Evolutionary conservation across 305 asterid species (phyloP), one percentile per base, ranked within the genome.

Genomic region (Fraxinus albicans): DNA sequence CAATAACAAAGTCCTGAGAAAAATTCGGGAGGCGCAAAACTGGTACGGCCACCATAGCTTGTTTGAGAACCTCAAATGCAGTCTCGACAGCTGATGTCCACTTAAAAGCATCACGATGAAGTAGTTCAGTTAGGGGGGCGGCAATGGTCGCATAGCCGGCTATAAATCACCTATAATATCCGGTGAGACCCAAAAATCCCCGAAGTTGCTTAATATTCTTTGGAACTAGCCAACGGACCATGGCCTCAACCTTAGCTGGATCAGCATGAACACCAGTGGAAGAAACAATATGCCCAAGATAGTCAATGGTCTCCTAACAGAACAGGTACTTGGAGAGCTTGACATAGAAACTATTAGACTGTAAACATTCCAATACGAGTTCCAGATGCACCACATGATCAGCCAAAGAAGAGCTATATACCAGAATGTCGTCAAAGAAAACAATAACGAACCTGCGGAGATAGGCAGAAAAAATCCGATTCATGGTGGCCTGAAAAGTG

Each of bases 391-490:
- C 0, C 0, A 23, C 6, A 33, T 83, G 83, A 0, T 27, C 9
- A 0, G 6, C 19, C 72, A 17, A 1, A 0, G 55, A 2, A 0
- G n/a, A 0, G 58, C 77, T 79, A 17, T 73, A 79, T 0, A 77
- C 19, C 5, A 83, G 35, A 1, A 83, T 83, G 21, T 78, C 79
- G 27, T 83, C 79, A 27, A 70, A 79, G 15, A 74, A 83, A 0
- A 79, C 31, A 31, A 31, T 2, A 0, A 79, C 73, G 15, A 73
- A 83, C 3, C 10, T 9, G 1, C 55, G n/a, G 0, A 77, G n/a
- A 2, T 6, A 13, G 2, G 42, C 3, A 0, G 6, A 31, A 1
- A 34, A 83, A 78, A 50, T 0, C 0, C 5, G 6, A 15, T 78
- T 83, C 76, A 78, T 83, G 1, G 33, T 2, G 0, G 53, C 67